These are phyloP conservation scores for Alloteropsis angusta DNA, from an alignment of 202 grass and related monocot genomes.

Conservation along the genomic window DNA sequence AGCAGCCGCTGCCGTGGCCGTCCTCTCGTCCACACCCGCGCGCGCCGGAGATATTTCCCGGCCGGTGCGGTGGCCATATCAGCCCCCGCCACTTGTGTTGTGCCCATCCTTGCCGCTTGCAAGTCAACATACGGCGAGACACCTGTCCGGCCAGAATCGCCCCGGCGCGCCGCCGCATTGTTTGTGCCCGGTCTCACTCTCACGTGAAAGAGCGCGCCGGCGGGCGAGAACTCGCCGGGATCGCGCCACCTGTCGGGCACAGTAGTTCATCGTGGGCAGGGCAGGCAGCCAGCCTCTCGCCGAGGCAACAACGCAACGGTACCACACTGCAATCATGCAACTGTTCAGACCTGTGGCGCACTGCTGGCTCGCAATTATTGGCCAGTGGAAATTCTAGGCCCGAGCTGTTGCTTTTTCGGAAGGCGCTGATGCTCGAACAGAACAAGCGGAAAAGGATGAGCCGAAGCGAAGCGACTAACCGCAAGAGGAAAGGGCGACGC, in stretches of 20 bases:
- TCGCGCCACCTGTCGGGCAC: not conserved
- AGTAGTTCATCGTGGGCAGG: not conserved
- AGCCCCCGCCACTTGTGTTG: slow-evolving; percentile 16
- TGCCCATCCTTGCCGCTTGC: not conserved
- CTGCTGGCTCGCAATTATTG: slow-evolving; percentile 24
- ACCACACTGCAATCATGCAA: not conserved
- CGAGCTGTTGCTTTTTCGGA: slow-evolving; percentile 25
- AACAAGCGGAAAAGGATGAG: not conserved
- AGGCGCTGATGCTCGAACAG: not conserved
- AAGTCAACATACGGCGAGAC: slow-evolving; percentile 22
- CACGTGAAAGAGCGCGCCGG: not conserved
- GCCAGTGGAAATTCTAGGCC: not conserved
- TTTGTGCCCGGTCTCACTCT: slow-evolving; percentile 11
- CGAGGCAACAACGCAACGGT: not conserved
- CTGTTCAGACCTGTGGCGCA: not conserved
- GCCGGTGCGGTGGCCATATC: slow-evolving; percentile 14
- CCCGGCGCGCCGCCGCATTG: not conserved
- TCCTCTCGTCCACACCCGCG: not conserved
- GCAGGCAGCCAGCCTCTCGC: not conserved
- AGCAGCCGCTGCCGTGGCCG: not conserved
- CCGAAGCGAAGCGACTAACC: not conserved
- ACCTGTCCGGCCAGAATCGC: slow-evolving; percentile 24
- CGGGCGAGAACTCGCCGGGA: not conserved
- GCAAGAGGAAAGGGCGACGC: slow-evolving; percentile 4
- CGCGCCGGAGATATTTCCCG: slow-evolving; percentile 20